Evolutionary conservation across 1,284 basidiomycete genomes (phyloP).

Genomic region (Ganoderma meredithae): DNA sequence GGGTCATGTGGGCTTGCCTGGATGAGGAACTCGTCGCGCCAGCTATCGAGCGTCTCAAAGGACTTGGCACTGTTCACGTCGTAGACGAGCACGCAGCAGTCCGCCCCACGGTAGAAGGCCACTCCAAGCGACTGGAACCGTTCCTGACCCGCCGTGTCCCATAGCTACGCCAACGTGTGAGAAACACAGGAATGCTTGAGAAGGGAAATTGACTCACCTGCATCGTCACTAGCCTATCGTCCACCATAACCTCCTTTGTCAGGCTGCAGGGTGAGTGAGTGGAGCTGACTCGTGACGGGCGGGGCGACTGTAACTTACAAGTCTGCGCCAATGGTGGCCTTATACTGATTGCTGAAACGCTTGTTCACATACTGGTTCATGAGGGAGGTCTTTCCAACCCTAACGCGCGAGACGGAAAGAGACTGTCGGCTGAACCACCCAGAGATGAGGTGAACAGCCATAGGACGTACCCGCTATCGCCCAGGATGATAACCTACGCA

Average conservation of each 20-base stretch:
- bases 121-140: constrained; percentile 99
- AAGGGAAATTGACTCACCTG: constrained; percentile 65
- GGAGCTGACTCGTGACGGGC: constrained; percentile 12
- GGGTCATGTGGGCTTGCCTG: constrained; percentile 98
- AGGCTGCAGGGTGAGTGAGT: constrained; percentile 60
- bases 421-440: constrained; percentile 14
- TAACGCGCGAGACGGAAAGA: constrained; percentile 43
- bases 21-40: constrained; percentile 97
- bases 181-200: constrained; percentile 4
- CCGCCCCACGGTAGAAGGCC: constrained; percentile 98
- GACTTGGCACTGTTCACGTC: constrained; percentile 99
- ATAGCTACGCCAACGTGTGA: constrained; percentile 65
- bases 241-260: constrained; percentile 98
- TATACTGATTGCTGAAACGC: constrained; percentile 99
- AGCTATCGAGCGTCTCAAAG: constrained; percentile 97
- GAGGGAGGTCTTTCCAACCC: constrained; percentile 99
- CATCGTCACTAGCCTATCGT: constrained; percentile 98
- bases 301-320: constrained; percentile 60
- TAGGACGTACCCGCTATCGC: constrained; percentile 90
- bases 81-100: constrained; percentile 99
- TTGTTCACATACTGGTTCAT: constrained; percentile 99
- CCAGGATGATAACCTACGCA: constrained; percentile 93
- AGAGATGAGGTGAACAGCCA: constrained; percentile 22
- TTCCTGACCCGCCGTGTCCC: constrained; percentile 99
- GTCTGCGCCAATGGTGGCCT: constrained; percentile 94